Percentiles rank a stretch among this genome's conserved stretches.
phyloP scores from a whole-genome alignment of 1,284 basidiomycete genomes.

The Moesziomyces parantarcticus region DNA sequence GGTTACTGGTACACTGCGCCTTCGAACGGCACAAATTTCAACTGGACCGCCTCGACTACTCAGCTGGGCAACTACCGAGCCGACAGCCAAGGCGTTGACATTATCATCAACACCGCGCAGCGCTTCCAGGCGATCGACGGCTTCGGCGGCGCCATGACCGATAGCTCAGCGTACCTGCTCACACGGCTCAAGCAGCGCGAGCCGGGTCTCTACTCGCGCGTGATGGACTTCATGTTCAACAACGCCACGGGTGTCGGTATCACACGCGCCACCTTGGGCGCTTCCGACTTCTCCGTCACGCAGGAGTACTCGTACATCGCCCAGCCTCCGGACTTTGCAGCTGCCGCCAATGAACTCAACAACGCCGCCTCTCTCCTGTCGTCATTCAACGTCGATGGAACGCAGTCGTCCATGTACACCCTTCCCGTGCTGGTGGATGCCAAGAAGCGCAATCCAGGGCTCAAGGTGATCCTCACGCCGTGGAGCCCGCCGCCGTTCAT shows the following conservation, averaged over 20 bases:
- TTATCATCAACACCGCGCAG: conserved; percentile 41
- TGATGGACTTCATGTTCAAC: conserved; percentile 54
- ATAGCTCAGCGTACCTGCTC: conserved; percentile 46
- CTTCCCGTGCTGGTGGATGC: conserved; percentile 54
- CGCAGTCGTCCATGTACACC: conserved; percentile 31
- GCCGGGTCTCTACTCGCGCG: conserved; percentile 25
- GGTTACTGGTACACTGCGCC: conserved; percentile 38
- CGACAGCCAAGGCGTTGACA: conserved; percentile 46
- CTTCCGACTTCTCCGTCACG: conserved; percentile 44
- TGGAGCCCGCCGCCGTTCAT: conserved; percentile 58
- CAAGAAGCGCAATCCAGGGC: conserved; percentile 26
- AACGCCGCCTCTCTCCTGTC: conserved; percentile 22
- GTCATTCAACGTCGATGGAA: conserved; percentile 29
- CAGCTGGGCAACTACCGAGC: conserved; percentile 20
- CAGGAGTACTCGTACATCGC: conserved; percentile 35
- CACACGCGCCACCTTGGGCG: conserved; percentile 47
- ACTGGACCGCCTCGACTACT: conserved; percentile 32
- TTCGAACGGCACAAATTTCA: conserved; percentile 34
- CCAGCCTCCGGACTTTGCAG: conserved; percentile 11
- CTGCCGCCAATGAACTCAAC: conserved; percentile 16
- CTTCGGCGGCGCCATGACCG: conserved; percentile 53
- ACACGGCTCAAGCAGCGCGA: conserved; percentile 34
- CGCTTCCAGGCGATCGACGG: conserved; percentile 46
- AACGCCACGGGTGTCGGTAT: conserved; percentile 46
- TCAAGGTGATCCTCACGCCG: conserved; percentile 51